Percentiles rank a stretch among this genome's conserved stretches.
Conservation (phyloP, 208 protist genomes). For the Phytomonas sp. region DNA sequence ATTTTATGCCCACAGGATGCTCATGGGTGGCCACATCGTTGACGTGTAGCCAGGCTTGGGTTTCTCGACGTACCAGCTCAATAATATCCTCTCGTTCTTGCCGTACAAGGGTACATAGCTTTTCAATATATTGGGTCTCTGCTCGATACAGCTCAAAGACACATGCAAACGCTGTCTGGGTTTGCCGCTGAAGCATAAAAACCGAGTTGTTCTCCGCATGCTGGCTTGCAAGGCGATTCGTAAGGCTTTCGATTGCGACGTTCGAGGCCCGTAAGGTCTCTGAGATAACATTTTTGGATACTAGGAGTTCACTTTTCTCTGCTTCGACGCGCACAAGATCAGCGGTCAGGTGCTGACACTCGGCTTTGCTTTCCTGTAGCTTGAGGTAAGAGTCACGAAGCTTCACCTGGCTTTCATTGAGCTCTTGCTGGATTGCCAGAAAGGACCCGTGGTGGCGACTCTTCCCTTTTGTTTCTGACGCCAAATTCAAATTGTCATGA, state of each 20-base stretch:
- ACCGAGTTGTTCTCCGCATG: constrained; percentile 30
- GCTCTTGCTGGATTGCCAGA: constrained; percentile 18
- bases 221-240: constrained; percentile 19
- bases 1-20: constrained; percentile 31
- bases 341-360: constrained; percentile 15
- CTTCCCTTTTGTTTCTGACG: neutral
- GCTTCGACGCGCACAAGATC: constrained; percentile 9
- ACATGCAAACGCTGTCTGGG: constrained; percentile 26
- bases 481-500: neutral
- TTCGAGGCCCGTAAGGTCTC: constrained; percentile 32
- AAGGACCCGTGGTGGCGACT: constrained; percentile 20
- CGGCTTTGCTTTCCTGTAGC: constrained; percentile 18
- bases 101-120: constrained; percentile 33
- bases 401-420: constrained; percentile 21
- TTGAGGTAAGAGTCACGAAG: constrained; percentile 22
- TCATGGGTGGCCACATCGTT: constrained; percentile 24
- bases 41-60: constrained; percentile 29
- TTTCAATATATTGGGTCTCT: constrained; percentile 33
- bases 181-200: constrained; percentile 33
- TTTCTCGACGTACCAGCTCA: constrained; percentile 42
- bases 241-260: constrained; percentile 27
- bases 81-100: constrained; percentile 45
- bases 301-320: constrained; percentile 10
- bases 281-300: constrained; percentile 11
- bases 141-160: constrained; percentile 34